Percentiles rank a stretch among this genome's conserved stretches.
Evolutionary conservation across 352 stramenopile species (phyloP).

Genomic region (Aphanomyces euteiches): DNA sequence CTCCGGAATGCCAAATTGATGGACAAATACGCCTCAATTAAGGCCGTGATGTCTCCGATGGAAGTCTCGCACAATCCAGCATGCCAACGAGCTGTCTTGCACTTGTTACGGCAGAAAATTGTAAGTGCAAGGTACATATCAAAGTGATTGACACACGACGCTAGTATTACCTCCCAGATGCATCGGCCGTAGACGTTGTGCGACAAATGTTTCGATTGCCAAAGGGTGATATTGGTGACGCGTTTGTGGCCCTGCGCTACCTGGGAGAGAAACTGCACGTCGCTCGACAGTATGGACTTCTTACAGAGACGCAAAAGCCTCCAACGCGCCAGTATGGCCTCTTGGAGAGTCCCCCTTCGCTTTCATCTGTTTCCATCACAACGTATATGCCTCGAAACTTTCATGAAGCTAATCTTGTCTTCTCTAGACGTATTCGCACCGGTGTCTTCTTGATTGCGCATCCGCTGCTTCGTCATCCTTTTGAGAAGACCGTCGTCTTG

Average conservation of each 20-base stretch:
- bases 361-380: constrained; percentile 22
- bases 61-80: constrained; percentile 8
- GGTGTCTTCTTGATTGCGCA: constrained; percentile 74
- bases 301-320: constrained; percentile 40
- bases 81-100: constrained; percentile 8
- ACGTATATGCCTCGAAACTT: constrained; percentile 4
- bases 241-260: constrained; percentile 21
- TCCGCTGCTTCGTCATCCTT: constrained; percentile 64
- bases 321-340: neutral
- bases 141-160: constrained; percentile 50
- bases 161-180: constrained; percentile 66
- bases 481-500: constrained; percentile 68
- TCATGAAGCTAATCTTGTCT: constrained; percentile 7
- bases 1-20: constrained; percentile 48
- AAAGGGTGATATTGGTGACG: constrained; percentile 6
- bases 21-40: constrained; percentile 54
- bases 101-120: constrained; percentile 43
- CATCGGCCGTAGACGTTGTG: constrained; percentile 23
- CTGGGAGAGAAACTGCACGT: constrained; percentile 22
- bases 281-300: constrained; percentile 14
- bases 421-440: constrained; percentile 30
- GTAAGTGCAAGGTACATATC: constrained; percentile 39
- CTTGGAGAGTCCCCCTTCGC: constrained; percentile 23
- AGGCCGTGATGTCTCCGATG: constrained; percentile 58
- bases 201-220: constrained; percentile 42